Conservation (phyloP, 2,329 filamentous ascomycete genomes). For the Trichoderma koningii region DNA sequence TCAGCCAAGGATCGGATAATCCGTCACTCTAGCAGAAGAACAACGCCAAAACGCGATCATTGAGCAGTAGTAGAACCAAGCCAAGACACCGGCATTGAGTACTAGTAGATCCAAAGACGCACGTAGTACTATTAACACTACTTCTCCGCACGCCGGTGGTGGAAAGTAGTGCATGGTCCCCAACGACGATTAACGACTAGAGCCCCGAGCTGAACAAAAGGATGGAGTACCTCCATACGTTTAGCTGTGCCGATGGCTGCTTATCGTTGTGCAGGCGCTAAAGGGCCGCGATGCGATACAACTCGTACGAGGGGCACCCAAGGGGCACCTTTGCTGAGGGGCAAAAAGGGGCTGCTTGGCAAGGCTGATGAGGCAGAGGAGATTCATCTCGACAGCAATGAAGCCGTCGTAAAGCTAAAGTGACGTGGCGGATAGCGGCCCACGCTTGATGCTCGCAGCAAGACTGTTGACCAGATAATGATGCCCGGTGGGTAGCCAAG, state of each 20-base stretch:
- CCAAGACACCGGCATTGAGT: background rate
- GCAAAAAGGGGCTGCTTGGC: constrained; percentile 21
- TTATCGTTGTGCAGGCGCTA: constrained; percentile 1
- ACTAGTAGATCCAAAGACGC: constrained; percentile 1
- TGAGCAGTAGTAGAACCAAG: too few species aligned
- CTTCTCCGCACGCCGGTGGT: background rate
- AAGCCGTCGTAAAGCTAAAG: constrained; percentile 12
- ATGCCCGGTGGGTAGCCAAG: background rate
- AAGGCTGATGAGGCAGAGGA: constrained; percentile 23
- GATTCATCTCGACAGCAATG: constrained; percentile 14
- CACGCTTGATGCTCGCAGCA: background rate
- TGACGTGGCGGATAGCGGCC: constrained; percentile 7
- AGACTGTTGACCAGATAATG: background rate
- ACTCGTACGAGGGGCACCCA: constrained; percentile 2
- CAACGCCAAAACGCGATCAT: too few species aligned
- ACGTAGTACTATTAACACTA: too few species aligned
- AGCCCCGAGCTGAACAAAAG: background rate
- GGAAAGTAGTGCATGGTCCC: background rate
- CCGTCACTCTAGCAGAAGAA: background rate
- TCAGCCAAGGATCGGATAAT: constrained; percentile 20
- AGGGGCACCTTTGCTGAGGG: constrained; percentile 17
- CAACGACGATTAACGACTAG: constrained; percentile 2
- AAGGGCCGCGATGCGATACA: background rate
- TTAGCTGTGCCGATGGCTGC: background rate
- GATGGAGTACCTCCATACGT: constrained; percentile 1